Conservation (phyloP, 1,284 basidiomycete species). For the Fomitopsis pinicola region DNA sequence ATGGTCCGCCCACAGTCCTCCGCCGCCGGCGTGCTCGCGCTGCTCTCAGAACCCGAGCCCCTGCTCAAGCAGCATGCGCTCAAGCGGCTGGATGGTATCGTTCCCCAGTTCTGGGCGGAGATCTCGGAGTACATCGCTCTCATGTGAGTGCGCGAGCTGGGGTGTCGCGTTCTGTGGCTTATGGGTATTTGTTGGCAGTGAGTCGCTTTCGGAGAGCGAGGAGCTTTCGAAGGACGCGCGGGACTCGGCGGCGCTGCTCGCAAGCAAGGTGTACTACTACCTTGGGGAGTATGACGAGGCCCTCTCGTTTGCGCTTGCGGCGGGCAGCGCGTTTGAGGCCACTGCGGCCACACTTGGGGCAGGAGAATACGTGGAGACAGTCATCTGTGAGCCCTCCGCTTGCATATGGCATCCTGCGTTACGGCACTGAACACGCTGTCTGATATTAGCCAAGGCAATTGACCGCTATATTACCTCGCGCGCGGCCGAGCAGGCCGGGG, state of each 20-base stretch:
- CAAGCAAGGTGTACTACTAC: constrained; percentile 96
- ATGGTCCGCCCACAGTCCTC: constrained; percentile 76
- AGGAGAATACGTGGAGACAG: constrained; percentile 90
- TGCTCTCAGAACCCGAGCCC: constrained; percentile 84
- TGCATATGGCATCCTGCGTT: background rate
- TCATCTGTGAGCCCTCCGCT: constrained; percentile 67
- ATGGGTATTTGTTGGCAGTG: constrained; percentile 45
- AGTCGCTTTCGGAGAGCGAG: constrained; percentile 82
- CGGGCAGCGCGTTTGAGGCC: constrained; percentile 80
- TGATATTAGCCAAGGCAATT: constrained; percentile 78
- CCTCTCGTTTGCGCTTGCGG: constrained; percentile 87
- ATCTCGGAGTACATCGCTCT: constrained; percentile 90
- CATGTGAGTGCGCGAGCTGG: constrained; percentile 57
- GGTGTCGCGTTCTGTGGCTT: constrained; percentile 7
- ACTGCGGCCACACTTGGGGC: constrained; percentile 60
- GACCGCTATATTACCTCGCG: constrained; percentile 80
- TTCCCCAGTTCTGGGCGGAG: constrained; percentile 96
- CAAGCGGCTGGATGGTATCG: constrained; percentile 74
- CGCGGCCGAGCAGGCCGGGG: constrained; percentile 40
- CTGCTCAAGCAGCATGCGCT: constrained; percentile 89
- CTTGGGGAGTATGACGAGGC: constrained; percentile 92
- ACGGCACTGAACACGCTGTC: background rate
- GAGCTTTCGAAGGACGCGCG: constrained; percentile 70
- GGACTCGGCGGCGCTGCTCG: constrained; percentile 81
- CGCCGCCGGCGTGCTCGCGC: constrained; percentile 84